Percentiles rank a stretch among this genome's conserved stretches.
Evolutionary conservation across 768 basidiomycete genomes (phyloP).

Genomic region (Polyporus arcularius): DNA sequence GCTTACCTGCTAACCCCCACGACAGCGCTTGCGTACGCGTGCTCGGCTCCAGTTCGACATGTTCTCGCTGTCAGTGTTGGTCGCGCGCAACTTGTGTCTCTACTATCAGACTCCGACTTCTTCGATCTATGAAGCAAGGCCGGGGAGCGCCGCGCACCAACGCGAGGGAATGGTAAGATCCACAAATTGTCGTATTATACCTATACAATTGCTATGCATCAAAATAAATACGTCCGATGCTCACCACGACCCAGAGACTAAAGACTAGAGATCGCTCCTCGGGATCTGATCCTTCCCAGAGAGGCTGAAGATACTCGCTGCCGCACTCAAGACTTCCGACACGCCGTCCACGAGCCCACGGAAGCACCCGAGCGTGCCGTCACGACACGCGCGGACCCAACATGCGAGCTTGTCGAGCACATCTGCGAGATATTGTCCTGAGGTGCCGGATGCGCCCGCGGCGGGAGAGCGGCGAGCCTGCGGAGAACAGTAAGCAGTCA

Average conservation of each 20-base stretch:
- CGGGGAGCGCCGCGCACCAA: too few species aligned
- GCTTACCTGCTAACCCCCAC: too few species aligned
- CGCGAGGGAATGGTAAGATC: background rate
- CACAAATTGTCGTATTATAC: background rate
- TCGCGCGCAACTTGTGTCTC: too few species aligned
- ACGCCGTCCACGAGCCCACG: slow-evolving; percentile 27
- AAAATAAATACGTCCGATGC: slow-evolving; percentile 1
- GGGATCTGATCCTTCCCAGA: slow-evolving; percentile 33
- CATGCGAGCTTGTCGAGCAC: slow-evolving; percentile 22
- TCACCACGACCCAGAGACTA: background rate
- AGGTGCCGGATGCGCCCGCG: slow-evolving; percentile 12
- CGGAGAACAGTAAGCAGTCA: slow-evolving; percentile 55
- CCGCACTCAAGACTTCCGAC: slow-evolving; percentile 11
- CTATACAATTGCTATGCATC: slow-evolving; percentile 2
- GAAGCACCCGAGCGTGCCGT: slow-evolving; percentile 33
- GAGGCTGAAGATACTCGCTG: slow-evolving; percentile 25
- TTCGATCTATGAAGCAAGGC: too few species aligned
- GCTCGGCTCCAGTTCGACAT: too few species aligned
- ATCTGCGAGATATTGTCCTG: slow-evolving; percentile 20
- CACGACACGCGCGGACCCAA: slow-evolving; percentile 33
- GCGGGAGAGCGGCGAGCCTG: slow-evolving; percentile 30
- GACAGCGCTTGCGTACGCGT: too few species aligned
- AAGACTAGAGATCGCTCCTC: slow-evolving; percentile 20
- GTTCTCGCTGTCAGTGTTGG: too few species aligned
- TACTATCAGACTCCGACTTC: too few species aligned